Conservation (phyloP, 108 stramenopile species). For the Skeletonema costatum region DNA sequence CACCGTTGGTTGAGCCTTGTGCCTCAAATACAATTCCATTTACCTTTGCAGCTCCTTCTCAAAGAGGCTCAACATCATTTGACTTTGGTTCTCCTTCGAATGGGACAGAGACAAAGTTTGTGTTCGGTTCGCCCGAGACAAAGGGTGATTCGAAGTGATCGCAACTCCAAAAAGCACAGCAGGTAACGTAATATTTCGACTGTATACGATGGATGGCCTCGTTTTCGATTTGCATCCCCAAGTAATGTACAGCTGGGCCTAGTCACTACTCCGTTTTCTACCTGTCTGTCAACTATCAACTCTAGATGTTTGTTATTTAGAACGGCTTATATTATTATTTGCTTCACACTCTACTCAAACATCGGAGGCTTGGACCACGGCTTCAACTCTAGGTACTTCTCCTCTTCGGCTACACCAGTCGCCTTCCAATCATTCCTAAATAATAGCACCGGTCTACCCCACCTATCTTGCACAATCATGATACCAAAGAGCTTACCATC, state of each 20-base stretch:
- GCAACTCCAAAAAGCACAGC: too few relatives aligned
- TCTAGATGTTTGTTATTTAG: not conserved
- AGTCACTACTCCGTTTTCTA: too few relatives aligned
- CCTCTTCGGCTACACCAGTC: conserved; percentile 77
- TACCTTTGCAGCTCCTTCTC: not conserved
- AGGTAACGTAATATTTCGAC: too few relatives aligned
- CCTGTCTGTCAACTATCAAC: too few relatives aligned
- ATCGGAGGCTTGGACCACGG: conserved; percentile 80
- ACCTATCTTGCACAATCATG: conserved; percentile 91
- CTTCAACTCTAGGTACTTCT: conserved; percentile 65
- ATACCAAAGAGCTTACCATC: conserved; percentile 93
- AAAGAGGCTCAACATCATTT: not conserved
- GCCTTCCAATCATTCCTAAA: conserved; percentile 98
- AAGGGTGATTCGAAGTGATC: too few relatives aligned
- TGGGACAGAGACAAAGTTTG: not conserved
- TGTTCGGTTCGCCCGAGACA: not conserved
- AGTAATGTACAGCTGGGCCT: too few relatives aligned
- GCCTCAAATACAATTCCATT: not conserved
- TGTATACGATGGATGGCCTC: too few relatives aligned
- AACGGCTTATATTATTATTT: not conserved
- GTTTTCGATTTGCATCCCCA: too few relatives aligned
- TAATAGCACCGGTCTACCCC: conserved; percentile 89
- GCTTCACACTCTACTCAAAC: not conserved
- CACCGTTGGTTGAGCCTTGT: not conserved
- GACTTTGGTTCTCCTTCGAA: not conserved